These are phyloP conservation scores for Penicillium bovifimosum DNA, from an alignment of 495 filamentous ascomycete genomes.

Conservation along the genomic window DNA sequence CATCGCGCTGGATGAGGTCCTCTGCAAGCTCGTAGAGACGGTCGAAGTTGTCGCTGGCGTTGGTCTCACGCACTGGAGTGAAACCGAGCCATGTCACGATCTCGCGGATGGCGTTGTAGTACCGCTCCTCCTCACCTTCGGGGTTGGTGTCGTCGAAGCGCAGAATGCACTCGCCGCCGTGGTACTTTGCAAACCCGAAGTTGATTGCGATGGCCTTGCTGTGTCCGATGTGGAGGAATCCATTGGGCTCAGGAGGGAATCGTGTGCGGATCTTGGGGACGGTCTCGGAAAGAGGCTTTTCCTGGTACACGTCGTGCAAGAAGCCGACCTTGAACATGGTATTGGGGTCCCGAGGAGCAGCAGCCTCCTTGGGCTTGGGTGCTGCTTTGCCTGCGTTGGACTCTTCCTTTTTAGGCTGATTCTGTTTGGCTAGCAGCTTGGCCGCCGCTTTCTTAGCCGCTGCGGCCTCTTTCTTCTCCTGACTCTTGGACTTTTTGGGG, in stretches of 20 bases:
- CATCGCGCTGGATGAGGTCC: slow-evolving; percentile 66
- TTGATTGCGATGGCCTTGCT: slow-evolving; percentile 96
- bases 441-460: slow-evolving; percentile 59
- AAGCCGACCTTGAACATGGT: slow-evolving; percentile 83
- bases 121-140: slow-evolving; percentile 73
- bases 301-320: slow-evolving; percentile 72
- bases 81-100: slow-evolving; percentile 82
- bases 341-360: slow-evolving; percentile 50
- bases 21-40: slow-evolving; percentile 83
- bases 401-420: slow-evolving; percentile 28
- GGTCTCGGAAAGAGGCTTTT: slow-evolving; percentile 54
- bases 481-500: slow-evolving; percentile 41
- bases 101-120: slow-evolving; percentile 70
- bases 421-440: slow-evolving; percentile 20
- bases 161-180: slow-evolving; percentile 69
- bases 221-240: slow-evolving; percentile 80
- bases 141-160: slow-evolving; percentile 83
- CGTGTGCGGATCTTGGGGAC: slow-evolving; percentile 58
- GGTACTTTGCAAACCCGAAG: slow-evolving; percentile 87
- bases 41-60: slow-evolving; percentile 80
- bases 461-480: slow-evolving; percentile 56
- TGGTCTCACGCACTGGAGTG: slow-evolving; percentile 69
- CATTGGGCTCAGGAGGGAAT: slow-evolving; percentile 86
- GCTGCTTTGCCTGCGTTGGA: slow-evolving; percentile 15
- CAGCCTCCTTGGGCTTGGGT: slow-evolving; percentile 33